Conservation (phyloP, 2,329 filamentous ascomycete species). For the Cadophora malorum region DNA sequence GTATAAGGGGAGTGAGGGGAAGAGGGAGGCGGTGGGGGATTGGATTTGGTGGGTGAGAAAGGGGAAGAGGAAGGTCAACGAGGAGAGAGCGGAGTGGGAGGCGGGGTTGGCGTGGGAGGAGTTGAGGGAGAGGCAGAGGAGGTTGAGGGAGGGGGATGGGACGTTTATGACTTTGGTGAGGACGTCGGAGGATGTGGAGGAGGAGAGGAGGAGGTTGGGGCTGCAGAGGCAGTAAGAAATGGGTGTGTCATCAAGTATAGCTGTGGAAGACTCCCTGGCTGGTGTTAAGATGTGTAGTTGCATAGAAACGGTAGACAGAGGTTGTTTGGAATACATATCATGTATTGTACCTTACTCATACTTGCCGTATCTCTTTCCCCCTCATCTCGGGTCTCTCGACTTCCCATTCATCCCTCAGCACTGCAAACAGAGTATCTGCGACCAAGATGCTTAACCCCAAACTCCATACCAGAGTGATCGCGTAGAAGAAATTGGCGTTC, state of each 20-base stretch:
- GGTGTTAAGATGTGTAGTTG: not conserved
- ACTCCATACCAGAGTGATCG: constrained; percentile 98
- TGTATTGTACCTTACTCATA: constrained; percentile 35
- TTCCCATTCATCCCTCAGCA: constrained; percentile 92
- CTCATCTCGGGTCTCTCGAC: constrained; percentile 87
- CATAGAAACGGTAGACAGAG: not conserved
- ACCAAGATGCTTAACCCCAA: constrained; percentile 85
- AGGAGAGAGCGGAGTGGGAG: not conserved
- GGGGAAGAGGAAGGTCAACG: not conserved
- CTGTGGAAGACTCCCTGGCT: not conserved
- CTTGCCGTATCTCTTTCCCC: constrained; percentile 74
- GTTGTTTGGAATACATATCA: not conserved
- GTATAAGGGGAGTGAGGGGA: not conserved
- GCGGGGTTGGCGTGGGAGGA: not conserved
- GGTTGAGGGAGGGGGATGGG: not conserved
- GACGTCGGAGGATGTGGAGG: constrained; percentile 18
- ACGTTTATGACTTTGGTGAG: not conserved
- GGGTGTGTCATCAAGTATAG: not conserved
- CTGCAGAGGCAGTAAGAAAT: no score
- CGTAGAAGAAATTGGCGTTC: constrained; percentile 99
- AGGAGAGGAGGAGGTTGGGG: not conserved
- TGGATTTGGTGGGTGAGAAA: not conserved
- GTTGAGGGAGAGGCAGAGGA: constrained; percentile 13
- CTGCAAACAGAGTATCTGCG: constrained; percentile 86
- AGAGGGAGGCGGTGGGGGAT: not conserved